Evolutionary conservation across 202 grass and related monocot species (phyloP).

Genomic region (Schoenoplectus triqueter): DNA sequence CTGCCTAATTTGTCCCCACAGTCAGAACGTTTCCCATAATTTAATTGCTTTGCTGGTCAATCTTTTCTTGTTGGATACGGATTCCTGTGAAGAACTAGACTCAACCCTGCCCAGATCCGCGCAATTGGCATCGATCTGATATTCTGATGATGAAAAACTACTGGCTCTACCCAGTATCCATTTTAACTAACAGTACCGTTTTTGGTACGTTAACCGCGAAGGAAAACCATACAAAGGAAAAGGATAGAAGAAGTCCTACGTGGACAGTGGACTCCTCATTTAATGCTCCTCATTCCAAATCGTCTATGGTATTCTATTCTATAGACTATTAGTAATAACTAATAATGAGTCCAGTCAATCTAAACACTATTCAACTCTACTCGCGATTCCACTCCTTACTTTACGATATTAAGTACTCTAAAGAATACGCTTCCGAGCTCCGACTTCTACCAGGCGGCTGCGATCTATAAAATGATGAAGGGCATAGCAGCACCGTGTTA

Average conservation of each 20-base stretch:
- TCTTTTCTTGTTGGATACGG: not conserved
- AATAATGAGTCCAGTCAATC: no score
- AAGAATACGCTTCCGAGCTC: no score
- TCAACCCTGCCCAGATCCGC: not conserved
- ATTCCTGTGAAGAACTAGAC: not conserved
- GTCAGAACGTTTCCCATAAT: not conserved
- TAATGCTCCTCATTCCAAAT: not conserved
- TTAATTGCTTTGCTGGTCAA: not conserved
- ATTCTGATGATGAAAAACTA: not conserved
- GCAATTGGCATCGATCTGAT: not conserved
- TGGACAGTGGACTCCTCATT: conserved; percentile 3
- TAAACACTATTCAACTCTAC: no score
- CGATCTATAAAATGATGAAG: not conserved
- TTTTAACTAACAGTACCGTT: not conserved
- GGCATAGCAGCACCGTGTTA: not conserved
- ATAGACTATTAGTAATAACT: no score
- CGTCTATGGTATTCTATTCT: no score
- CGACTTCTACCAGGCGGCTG: not conserved
- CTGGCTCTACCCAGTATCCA: not conserved
- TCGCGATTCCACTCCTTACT: no score
- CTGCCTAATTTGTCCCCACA: not conserved
- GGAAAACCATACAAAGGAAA: not conserved
- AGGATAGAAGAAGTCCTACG: not conserved
- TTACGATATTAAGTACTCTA: no score
- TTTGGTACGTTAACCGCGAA: not conserved